Conservation (phyloP, 805 yeast genomes). For the Nakazawaea anatomiae region DNA sequence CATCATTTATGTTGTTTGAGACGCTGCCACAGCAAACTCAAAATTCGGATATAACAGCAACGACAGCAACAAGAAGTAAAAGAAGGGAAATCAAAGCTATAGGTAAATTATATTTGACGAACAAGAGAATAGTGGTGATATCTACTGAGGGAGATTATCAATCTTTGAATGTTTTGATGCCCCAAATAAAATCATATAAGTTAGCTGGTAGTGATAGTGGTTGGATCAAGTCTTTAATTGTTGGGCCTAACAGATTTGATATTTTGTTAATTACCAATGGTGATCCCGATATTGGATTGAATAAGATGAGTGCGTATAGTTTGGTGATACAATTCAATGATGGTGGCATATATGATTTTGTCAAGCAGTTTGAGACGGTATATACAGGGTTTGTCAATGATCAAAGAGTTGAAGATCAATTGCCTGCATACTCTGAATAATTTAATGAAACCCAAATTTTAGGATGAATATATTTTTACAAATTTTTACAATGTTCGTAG, state of each 20-base stretch:
- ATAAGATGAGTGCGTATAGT: slow-evolving; percentile 30
- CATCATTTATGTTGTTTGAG: slow-evolving; percentile 13
- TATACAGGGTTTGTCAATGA: slow-evolving; percentile 30
- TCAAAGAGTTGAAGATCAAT: slow-evolving; percentile 30
- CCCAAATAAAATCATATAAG: slow-evolving; percentile 25
- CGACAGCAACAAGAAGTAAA: neutral
- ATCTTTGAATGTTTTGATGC: slow-evolving; percentile 33
- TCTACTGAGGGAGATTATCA: slow-evolving; percentile 36
- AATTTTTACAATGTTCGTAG: too few relatives aligned
- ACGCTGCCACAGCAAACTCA: neutral
- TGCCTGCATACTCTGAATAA: slow-evolving; percentile 33
- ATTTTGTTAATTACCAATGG: slow-evolving; percentile 13
- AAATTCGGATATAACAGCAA: neutral
- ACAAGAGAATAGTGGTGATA: slow-evolving; percentile 32
- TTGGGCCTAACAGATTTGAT: slow-evolving; percentile 32
- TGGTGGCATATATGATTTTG: slow-evolving; percentile 42
- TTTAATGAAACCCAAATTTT: too few relatives aligned
- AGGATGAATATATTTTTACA: neutral
- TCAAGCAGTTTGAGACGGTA: slow-evolving; percentile 25
- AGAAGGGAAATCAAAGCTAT: slow-evolving; percentile 15
- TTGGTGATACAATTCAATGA: slow-evolving; percentile 35
- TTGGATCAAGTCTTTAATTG: slow-evolving; percentile 32
- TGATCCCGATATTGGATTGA: slow-evolving; percentile 26
- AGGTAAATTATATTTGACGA: slow-evolving; percentile 38
- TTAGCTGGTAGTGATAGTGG: slow-evolving; percentile 23